These are phyloP conservation scores for Phytophthora macrochlamydospora DNA, from an alignment of 352 stramenopile species.

Conservation along the genomic window DNA sequence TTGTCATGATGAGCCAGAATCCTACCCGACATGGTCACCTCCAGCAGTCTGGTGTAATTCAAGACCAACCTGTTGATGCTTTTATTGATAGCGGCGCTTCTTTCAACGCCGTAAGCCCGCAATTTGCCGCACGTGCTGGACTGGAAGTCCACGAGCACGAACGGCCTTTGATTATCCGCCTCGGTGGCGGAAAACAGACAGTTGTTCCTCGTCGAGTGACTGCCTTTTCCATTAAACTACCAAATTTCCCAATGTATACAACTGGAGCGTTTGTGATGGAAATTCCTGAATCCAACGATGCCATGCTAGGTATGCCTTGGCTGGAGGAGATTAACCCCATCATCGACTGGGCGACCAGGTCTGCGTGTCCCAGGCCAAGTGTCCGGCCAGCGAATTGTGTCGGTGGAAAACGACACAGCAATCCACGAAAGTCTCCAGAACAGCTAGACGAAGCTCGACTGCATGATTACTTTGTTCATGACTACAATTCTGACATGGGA, in stretches of 20 bases:
- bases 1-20: background rate
- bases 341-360: conserved; percentile 8
- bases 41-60: background rate
- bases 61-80: background rate
- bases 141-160: background rate
- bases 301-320: conserved; percentile 17
- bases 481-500: conserved; percentile 1
- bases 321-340: conserved; percentile 10
- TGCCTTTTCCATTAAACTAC: conserved; percentile 2
- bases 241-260: conserved; percentile 4
- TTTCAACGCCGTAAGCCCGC: conserved; percentile 1
- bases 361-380: background rate
- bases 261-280: conserved; percentile 17
- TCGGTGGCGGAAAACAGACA: conserved; percentile 4
- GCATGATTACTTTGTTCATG: conserved; percentile 1
- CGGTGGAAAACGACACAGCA: background rate
- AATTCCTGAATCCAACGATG: conserved; percentile 4
- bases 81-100: conserved; percentile 7
- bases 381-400: background rate
- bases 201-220: conserved; percentile 4
- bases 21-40: conserved; percentile 3
- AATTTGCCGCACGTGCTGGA: background rate
- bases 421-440: background rate
- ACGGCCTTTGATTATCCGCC: background rate
- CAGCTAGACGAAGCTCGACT: conserved; percentile 1